Conservation (phyloP, 257 asterid species). For the Lycium ferocissimum region DNA sequence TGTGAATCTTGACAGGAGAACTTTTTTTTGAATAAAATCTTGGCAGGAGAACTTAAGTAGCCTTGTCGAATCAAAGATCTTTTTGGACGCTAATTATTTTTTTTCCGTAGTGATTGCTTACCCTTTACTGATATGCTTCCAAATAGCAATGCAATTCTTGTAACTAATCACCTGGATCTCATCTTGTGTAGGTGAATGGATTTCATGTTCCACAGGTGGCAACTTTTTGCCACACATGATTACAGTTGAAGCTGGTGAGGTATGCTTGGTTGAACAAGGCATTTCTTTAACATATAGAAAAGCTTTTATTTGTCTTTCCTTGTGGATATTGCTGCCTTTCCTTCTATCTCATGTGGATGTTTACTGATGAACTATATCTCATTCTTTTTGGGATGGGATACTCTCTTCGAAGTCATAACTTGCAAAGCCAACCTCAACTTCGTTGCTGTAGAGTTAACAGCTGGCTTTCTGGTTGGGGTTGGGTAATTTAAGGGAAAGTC, state of each 20-base stretch:
- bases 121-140: background rate
- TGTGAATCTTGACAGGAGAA: background rate
- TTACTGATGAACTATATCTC: background rate
- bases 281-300: background rate
- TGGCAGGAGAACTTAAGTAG: background rate
- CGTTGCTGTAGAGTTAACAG: background rate
- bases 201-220: conserved; percentile 67
- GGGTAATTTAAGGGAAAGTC: background rate
- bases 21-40: too few species aligned
- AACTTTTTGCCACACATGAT: conserved; percentile 71
- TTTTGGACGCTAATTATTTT: background rate
- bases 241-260: conserved; percentile 76
- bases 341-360: background rate
- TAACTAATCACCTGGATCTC: background rate
- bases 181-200: conserved; percentile 62
- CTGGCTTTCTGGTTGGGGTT: background rate
- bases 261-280: conserved; percentile 34
- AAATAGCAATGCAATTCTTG: background rate
- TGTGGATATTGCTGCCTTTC: background rate
- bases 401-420: background rate
- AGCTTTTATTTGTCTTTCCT: background rate
- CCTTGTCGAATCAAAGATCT: background rate
- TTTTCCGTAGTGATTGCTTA: background rate
- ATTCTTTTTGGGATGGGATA: background rate
- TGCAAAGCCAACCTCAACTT: background rate